phyloP scores from a whole-genome alignment of 2,329 filamentous ascomycete genomes.

The Amauroascus verrucosus region DNA sequence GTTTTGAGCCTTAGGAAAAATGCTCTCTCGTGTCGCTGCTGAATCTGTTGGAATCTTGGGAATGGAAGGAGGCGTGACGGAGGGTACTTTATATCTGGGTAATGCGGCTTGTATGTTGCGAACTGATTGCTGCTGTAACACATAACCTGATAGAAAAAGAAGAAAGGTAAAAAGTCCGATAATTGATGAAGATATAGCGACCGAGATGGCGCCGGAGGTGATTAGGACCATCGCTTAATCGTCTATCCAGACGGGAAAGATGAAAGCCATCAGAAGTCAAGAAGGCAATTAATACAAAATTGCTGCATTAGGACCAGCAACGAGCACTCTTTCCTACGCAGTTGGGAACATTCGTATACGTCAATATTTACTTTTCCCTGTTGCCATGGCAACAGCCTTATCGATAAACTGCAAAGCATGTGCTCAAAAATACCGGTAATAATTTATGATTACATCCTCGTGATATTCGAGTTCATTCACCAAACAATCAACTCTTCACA shows the following conservation, averaged over 20 bases:
- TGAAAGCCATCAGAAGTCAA: not conserved
- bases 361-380: constrained; percentile 21
- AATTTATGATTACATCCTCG: too few relatives aligned
- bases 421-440: too few relatives aligned
- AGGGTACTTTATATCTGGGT: constrained; percentile 1
- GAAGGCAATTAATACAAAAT: not conserved
- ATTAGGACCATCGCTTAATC: constrained; percentile 38
- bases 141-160: constrained; percentile 79
- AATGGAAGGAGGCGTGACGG: not conserved
- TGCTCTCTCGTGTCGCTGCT: too few relatives aligned
- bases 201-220: constrained; percentile 36
- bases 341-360: not conserved
- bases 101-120: constrained; percentile 52
- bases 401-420: constrained; percentile 34
- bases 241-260: constrained; percentile 1
- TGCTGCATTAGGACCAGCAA: too few relatives aligned
- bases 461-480: not conserved
- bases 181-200: constrained; percentile 35
- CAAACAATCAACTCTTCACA: not conserved
- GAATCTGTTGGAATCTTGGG: not conserved
- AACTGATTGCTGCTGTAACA: constrained; percentile 77
- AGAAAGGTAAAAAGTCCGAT: constrained; percentile 69
- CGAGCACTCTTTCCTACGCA: not conserved
- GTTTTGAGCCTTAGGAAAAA: not conserved
- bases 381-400: constrained; percentile 29